These are phyloP conservation scores for Geosmithia flava DNA, from an alignment of 2,329 filamentous ascomycete species.

Conservation along the genomic window DNA sequence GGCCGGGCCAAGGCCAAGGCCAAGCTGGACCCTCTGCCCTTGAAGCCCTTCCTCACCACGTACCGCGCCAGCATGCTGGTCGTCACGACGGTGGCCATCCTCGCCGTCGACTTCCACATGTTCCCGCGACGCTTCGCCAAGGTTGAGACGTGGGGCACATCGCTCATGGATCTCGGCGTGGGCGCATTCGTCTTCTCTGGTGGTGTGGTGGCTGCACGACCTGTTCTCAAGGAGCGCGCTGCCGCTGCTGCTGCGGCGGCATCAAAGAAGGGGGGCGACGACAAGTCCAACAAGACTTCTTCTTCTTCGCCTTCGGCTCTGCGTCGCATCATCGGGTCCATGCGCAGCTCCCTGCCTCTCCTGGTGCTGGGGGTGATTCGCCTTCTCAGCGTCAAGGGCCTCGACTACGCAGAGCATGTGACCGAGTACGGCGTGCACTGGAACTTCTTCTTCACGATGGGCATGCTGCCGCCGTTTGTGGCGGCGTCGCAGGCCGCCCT, in stretches of 20 bases:
- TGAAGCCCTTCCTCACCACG: slow-evolving; percentile 84
- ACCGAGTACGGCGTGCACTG: slow-evolving; percentile 97
- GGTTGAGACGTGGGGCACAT: slow-evolving; percentile 98
- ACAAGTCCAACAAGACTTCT: too few relatives aligned
- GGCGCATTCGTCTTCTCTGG: slow-evolving; percentile 95
- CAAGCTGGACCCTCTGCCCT: slow-evolving; percentile 42
- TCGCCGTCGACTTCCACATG: slow-evolving; percentile 91
- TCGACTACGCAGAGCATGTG: slow-evolving; percentile 95
- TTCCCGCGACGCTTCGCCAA: slow-evolving; percentile 95
- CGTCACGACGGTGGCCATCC: slow-evolving; percentile 76
- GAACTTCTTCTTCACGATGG: slow-evolving; percentile 99
- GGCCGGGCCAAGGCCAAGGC: slow-evolving; percentile 17
- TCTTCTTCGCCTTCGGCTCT: slow-evolving; percentile 1
- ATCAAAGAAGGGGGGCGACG: slow-evolving; percentile 7
- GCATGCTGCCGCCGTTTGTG: slow-evolving; percentile 76
- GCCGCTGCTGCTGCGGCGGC: slow-evolving; percentile 19
- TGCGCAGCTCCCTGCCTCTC: slow-evolving; percentile 74
- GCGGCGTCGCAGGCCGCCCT: slow-evolving; percentile 69
- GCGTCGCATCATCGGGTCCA: slow-evolving; percentile 49
- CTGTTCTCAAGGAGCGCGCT: slow-evolving; percentile 59
- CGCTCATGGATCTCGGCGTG: slow-evolving; percentile 96
- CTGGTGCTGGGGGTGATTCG: slow-evolving; percentile 69
- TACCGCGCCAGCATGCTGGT: slow-evolving; percentile 90
- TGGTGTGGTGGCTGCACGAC: slow-evolving; percentile 78
- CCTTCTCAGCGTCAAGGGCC: slow-evolving; percentile 78